Conservation (phyloP, 225 moss, liverwort and hornwort species). For the Climacium dendroides region DNA sequence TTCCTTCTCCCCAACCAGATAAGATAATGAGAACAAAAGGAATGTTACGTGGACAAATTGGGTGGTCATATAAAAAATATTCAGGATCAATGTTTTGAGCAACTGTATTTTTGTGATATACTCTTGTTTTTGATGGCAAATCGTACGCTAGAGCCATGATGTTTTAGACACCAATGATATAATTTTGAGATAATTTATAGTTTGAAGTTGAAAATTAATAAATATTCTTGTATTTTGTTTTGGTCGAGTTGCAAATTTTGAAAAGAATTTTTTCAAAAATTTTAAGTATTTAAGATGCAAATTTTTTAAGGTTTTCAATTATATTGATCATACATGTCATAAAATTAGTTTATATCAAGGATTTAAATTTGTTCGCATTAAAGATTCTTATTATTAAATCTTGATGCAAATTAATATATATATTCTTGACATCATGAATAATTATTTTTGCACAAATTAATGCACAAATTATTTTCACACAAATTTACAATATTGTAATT, state of each 20-base stretch:
- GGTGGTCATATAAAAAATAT: slow-evolving; percentile 26
- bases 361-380: neutral
- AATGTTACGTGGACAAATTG: slow-evolving; percentile 19
- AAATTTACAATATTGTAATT: neutral
- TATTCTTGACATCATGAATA: neutral
- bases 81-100: slow-evolving; percentile 22
- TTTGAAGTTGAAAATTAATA: neutral
- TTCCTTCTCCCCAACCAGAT: slow-evolving; percentile 76
- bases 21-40: slow-evolving; percentile 53
- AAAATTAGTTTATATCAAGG: neutral
- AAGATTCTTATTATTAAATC: neutral
- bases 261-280: too few relatives aligned
- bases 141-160: neutral
- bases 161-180: too few relatives aligned
- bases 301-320: too few relatives aligned
- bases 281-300: too few relatives aligned
- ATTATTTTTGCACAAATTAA: too few relatives aligned
- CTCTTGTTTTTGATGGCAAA: neutral
- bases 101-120: neutral
- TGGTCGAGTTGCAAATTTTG: neutral
- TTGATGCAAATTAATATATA: neutral
- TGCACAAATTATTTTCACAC: too few relatives aligned
- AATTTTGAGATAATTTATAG: neutral
- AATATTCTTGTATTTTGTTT: too few relatives aligned
- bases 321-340: too few relatives aligned